phyloP scores from a whole-genome alignment of 1,139 yeast genomes.

The Sugiyamaella grinbergsii region DNA sequence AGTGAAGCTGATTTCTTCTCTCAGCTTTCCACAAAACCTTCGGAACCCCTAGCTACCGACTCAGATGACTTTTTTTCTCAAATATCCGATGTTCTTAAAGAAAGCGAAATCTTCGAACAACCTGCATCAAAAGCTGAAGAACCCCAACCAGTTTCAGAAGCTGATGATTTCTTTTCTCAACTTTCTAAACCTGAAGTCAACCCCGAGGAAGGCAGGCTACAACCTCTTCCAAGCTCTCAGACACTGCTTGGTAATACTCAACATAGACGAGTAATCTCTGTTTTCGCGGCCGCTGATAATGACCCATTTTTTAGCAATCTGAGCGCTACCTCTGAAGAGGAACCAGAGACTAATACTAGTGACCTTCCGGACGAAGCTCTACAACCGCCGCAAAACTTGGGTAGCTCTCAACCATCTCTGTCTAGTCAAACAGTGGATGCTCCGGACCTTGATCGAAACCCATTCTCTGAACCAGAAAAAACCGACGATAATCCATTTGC shows the following conservation, averaged over 20 bases:
- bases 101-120: not conserved
- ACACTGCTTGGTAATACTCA: conserved; percentile 3
- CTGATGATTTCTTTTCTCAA: conserved; percentile 7
- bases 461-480: conserved; percentile 4
- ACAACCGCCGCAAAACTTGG: conserved; percentile 11
- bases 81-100: not conserved
- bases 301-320: conserved; percentile 31
- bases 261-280: conserved; percentile 31
- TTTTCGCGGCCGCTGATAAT: conserved; percentile 27
- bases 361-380: conserved; percentile 10
- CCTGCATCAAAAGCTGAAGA: not conserved
- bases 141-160: not conserved
- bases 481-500: not conserved
- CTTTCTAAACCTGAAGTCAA: not conserved
- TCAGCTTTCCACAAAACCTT: not conserved
- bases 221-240: not conserved
- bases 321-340: conserved; percentile 13
- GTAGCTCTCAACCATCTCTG: conserved; percentile 4
- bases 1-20: not conserved
- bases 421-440: conserved; percentile 6
- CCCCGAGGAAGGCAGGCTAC: not conserved
- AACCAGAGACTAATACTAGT: too few species aligned
- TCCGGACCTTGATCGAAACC: conserved; percentile 18
- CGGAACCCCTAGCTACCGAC: not conserved
- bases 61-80: conserved; percentile 13